Evolutionary conservation across 257 asterid genomes (phyloP).

Genomic region (Solanum chaucha): DNA sequence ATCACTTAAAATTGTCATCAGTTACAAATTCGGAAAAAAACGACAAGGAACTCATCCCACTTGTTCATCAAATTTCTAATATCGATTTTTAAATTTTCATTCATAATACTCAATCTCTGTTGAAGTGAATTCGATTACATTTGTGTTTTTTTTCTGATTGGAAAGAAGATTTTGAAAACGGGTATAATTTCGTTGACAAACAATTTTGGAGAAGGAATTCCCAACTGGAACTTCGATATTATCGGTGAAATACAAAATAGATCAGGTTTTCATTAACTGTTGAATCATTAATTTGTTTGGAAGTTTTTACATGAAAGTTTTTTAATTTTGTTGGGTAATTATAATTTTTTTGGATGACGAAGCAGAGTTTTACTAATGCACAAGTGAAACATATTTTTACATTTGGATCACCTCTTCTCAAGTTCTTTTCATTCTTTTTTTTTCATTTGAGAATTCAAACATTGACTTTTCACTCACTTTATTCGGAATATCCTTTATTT

Average conservation of each 20-base stretch:
- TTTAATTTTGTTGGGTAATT: not conserved
- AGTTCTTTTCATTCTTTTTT: too few relatives aligned
- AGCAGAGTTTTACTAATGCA: not conserved
- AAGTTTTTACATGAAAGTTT: not conserved
- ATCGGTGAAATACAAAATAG: not conserved
- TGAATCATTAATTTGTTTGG: too few relatives aligned
- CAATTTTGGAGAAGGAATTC: not conserved
- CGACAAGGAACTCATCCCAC: not conserved
- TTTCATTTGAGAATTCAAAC: too few relatives aligned
- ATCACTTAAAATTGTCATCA: not conserved
- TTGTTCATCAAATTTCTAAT: not conserved
- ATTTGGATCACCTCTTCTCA: too few relatives aligned
- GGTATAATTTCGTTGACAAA: not conserved
- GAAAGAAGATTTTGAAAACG: not conserved
- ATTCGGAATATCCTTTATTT: too few relatives aligned
- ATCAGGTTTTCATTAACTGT: not conserved
- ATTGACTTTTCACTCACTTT: too few relatives aligned
- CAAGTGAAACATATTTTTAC: not conserved
- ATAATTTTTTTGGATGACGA: not conserved
- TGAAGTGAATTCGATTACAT: not conserved
- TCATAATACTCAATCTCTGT: too few relatives aligned
- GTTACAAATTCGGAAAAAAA: too few relatives aligned
- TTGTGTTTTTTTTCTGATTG: not conserved
- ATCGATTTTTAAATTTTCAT: too few relatives aligned
- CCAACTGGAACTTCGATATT: not conserved